Evolutionary conservation across 768 basidiomycete species (phyloP), one percentile per base, ranked within the genome.

Genomic region (Naganishia friedmannii): DNA sequence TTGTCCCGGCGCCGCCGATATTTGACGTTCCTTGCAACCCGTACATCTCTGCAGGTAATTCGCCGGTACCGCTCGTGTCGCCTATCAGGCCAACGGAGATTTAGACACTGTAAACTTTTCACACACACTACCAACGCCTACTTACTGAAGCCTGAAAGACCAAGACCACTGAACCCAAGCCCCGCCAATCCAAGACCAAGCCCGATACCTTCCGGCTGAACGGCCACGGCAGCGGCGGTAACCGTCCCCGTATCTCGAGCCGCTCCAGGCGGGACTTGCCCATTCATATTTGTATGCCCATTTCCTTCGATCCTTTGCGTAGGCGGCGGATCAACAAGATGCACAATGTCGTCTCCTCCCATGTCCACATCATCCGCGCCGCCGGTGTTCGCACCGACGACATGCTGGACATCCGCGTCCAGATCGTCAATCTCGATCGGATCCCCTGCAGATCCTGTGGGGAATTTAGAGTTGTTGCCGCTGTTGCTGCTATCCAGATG

Each of bases 341-440:
- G 48, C n/a, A 51, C 48, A 26, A 51, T 26, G 3, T 51, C 48
- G 3, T 51, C 48, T 21, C 48, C n/a, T 4, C 23, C 48, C 48
- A 51, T 23, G n/a, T 51, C 48, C n/a, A 51, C 23, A 23, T 51
- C 48, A 7, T 8, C 9, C 15, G 9, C 42, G 42, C 4, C 48
- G 4, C 48, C 48, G 48, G n/a, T 26, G n/a, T n/a, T 51, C 21
- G 3, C 45, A 15, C 23, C 23, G 3, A 23, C 48, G n/a, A 7
- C 23, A 42, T 8, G 42, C 42, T 42, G 42, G 48, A 51, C 48
- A 26, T 51, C 48, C 1, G 48, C 48, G 48, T 51, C 48, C 23
- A 63, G 39, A 45, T 63, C 60, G n/a, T 63, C 60, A 45, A 63
- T 63, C 26, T 63, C 60, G 42, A 63, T 63, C 3, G 60, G 60